Evolutionary conservation across 495 filamentous ascomycete species (phyloP).

Genomic region (Clohesyomyces aquaticus): DNA sequence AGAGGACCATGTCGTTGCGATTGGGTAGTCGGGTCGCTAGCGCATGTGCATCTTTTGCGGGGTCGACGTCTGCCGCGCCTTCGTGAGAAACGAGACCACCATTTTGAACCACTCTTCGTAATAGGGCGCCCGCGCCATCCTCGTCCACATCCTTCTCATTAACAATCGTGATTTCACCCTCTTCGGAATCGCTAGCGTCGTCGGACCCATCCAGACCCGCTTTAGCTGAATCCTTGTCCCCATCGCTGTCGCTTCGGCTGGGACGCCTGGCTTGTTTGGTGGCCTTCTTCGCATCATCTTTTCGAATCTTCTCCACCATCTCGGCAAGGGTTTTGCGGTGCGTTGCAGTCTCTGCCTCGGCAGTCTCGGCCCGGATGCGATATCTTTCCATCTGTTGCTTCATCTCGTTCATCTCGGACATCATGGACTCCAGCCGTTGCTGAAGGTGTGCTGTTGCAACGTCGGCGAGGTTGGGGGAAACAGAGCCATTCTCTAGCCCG

Average conservation of each 20-base stretch:
- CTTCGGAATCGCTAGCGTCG: slow-evolving; percentile 23
- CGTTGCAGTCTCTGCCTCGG: slow-evolving; percentile 71
- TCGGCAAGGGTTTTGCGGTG: slow-evolving; percentile 76
- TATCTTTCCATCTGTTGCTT: slow-evolving; percentile 78
- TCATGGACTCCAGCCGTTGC: slow-evolving; percentile 74
- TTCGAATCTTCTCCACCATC: slow-evolving; percentile 82
- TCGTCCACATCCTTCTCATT: slow-evolving; percentile 28
- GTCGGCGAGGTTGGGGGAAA: slow-evolving; percentile 35
- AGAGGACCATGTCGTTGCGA: slow-evolving; percentile 48
- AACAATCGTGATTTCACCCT: slow-evolving; percentile 36
- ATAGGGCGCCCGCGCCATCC: slow-evolving; percentile 29
- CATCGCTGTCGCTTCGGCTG: slow-evolving; percentile 28
- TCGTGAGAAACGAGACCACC: slow-evolving; percentile 43
- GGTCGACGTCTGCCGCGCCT: slow-evolving; percentile 48
- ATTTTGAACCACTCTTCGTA: slow-evolving; percentile 43
- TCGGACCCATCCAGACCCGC: slow-evolving; percentile 10
- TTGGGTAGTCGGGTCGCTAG: slow-evolving; percentile 44
- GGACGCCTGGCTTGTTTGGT: slow-evolving; percentile 28
- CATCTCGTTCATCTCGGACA: slow-evolving; percentile 80
- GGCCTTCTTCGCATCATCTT: slow-evolving; percentile 58
- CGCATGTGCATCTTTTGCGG: slow-evolving; percentile 18
- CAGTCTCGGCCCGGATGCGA: slow-evolving; percentile 74
- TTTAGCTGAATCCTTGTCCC: not conserved
- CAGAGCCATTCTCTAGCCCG: slow-evolving; percentile 49
- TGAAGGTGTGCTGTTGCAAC: slow-evolving; percentile 58